Evolutionary conservation across 176 grass and related monocot genomes (phyloP).

Genomic region (Olyra latifolia): DNA sequence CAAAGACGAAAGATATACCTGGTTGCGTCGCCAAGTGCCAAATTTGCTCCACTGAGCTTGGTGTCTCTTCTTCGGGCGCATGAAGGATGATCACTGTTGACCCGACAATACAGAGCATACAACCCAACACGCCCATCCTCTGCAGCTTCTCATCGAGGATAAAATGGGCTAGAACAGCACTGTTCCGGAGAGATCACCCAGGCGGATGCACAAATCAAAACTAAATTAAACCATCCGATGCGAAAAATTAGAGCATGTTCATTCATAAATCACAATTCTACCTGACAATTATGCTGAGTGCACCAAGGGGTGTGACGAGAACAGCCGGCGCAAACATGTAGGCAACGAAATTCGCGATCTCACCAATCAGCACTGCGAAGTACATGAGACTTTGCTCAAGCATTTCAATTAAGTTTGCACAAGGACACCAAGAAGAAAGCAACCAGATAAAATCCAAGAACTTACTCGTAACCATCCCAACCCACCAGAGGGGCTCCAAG

Average conservation of each 20-base stretch:
- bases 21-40: slow-evolving; percentile 88
- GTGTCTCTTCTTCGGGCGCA: slow-evolving; percentile 77
- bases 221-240: neutral
- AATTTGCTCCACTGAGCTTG: slow-evolving; percentile 84
- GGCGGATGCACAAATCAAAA: neutral
- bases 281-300: slow-evolving; percentile 96
- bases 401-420: slow-evolving; percentile 22
- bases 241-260: too few species aligned
- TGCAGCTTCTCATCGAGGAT: slow-evolving; percentile 86
- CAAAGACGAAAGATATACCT: slow-evolving; percentile 51
- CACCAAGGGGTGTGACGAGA: slow-evolving; percentile 81
- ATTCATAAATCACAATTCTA: neutral
- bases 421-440: slow-evolving; percentile 11
- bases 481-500: slow-evolving; percentile 90
- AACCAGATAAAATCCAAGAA: neutral
- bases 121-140: slow-evolving; percentile 86
- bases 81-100: slow-evolving; percentile 95
- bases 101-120: slow-evolving; percentile 84
- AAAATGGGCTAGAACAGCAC: slow-evolving; percentile 94
- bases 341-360: slow-evolving; percentile 90
- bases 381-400: neutral
- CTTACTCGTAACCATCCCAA: slow-evolving; percentile 95
- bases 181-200: slow-evolving; percentile 24
- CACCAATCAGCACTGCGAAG: slow-evolving; percentile 81
- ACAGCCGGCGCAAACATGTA: slow-evolving; percentile 90